These are phyloP conservation scores for Lasiosphaeris hirsuta DNA, from an alignment of 495 filamentous ascomycete genomes.

Conservation along the genomic window DNA sequence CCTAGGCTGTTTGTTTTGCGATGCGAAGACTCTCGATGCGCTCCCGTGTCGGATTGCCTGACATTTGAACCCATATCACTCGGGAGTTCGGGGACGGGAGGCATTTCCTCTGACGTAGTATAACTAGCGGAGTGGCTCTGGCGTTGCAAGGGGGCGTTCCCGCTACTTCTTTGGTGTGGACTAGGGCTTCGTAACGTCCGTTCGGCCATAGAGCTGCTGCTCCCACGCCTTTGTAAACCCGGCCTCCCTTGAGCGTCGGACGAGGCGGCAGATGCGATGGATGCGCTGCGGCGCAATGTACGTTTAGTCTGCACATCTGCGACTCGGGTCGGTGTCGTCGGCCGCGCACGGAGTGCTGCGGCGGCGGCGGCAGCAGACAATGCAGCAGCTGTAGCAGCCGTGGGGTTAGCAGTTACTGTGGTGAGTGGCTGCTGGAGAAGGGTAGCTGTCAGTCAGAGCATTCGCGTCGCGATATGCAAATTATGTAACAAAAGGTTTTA, in stretches of 20 bases:
- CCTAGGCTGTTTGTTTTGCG: slow-evolving; percentile 29
- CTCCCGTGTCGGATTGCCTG: slow-evolving; percentile 6
- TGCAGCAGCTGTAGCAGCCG: slow-evolving; percentile 70
- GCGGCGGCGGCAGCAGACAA: slow-evolving; percentile 83
- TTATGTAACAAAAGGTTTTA: too few relatives aligned
- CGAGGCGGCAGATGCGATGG: slow-evolving; percentile 59
- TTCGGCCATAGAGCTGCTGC: slow-evolving; percentile 78
- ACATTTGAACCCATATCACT: slow-evolving; percentile 34
- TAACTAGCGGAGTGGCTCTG: slow-evolving; percentile 18
- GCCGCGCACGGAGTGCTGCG: slow-evolving; percentile 71
- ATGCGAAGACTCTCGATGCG: slow-evolving; percentile 13
- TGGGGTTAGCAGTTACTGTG: slow-evolving; percentile 59
- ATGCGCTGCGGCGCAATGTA: slow-evolving; percentile 67
- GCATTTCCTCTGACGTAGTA: slow-evolving; percentile 43
- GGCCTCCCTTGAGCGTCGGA: slow-evolving; percentile 40
- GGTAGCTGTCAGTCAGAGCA: slow-evolving; percentile 12
- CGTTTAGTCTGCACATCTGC: slow-evolving; percentile 84
- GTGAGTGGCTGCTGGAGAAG: slow-evolving; percentile 51
- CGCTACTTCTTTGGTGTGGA: slow-evolving; percentile 52
- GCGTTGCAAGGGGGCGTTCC: slow-evolving; percentile 36
- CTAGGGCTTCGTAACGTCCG: slow-evolving; percentile 71
- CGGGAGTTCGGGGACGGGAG: slow-evolving; percentile 74
- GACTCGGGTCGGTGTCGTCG: slow-evolving; percentile 70
- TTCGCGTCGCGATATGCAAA: slow-evolving; percentile 7
- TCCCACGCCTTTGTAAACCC: slow-evolving; percentile 60